Evolutionary conservation across 345 rosid genomes (phyloP).

Genomic region (Litchi chinensis): DNA sequence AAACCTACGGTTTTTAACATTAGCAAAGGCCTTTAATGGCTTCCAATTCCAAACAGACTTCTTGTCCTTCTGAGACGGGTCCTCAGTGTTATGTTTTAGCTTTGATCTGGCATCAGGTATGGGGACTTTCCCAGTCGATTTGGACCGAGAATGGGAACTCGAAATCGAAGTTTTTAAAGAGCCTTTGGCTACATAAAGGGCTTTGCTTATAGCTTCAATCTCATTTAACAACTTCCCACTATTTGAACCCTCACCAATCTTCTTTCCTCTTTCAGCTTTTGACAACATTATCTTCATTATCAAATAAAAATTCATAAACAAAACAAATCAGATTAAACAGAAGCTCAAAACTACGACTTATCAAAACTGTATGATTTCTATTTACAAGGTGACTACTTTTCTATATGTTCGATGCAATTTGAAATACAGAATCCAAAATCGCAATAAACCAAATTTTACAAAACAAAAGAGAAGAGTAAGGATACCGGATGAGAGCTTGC

Average conservation of each 20-base stretch:
- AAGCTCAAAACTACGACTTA: neutral
- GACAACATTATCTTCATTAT: constrained; percentile 47
- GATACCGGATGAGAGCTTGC: constrained; percentile 20
- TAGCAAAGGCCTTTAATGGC: constrained; percentile 80
- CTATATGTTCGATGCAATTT: neutral
- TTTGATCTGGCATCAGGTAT: constrained; percentile 43
- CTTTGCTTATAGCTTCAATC: constrained; percentile 73
- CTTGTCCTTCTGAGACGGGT: constrained; percentile 65
- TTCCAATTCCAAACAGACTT: constrained; percentile 89
- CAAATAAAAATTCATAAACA: neutral
- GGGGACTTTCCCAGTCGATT: constrained; percentile 45
- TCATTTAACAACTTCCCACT: constrained; percentile 62
- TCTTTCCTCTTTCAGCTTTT: constrained; percentile 55
- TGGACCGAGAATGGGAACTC: constrained; percentile 36
- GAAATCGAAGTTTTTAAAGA: constrained; percentile 37
- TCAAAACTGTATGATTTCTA: neutral
- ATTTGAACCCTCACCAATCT: constrained; percentile 49
- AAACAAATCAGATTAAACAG: neutral
- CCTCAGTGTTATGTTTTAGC: constrained; percentile 35
- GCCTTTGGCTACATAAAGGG: constrained; percentile 64
- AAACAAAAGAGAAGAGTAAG: neutral
- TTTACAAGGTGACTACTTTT: neutral
- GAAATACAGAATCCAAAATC: neutral
- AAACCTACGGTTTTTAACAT: constrained; percentile 63
- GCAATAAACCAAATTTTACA: neutral